Base-by-base conservation (phyloP, 148 eudicot species). In the Chenopodium formosanum region DNA sequence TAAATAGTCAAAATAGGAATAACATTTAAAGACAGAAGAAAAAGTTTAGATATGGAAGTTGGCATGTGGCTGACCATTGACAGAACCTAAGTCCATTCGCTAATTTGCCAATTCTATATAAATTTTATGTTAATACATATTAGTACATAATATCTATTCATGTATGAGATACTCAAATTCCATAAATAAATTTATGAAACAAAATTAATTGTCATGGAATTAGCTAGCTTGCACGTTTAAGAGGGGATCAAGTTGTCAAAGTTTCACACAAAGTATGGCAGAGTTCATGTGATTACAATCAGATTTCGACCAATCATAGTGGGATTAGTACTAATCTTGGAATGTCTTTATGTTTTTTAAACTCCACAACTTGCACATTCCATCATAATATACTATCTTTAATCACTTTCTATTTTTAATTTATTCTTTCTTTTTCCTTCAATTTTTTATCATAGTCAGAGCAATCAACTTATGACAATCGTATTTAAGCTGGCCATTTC, bases 401-500 rank as follows among this genome's bases (percentile, higher is more conserved):
- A 56, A 14, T 17, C 5, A 62, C 50, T 27, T 70, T 2, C 48
- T 68, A 46, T 2, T 60, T 34, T 4, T 27, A 77, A 14, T 70
- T 56, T 70, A 48, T 29, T 70, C 25, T 56, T n/a, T 56, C 23
- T 44, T 14, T 13, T 25, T 32, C 14, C 25, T 31, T 8, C 7
- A 40, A 40, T 40, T n/a, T 46, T 12, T 14, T n/a, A 60, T 68
- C 29, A 37, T 78, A 5, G 23, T 70, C 68, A 56, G 75, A 62
- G 14, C 40, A 50, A 53, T 83, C 68, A 32, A 48, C 48, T 27
- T 69, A n/a, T 74, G 77, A 76, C 79, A 80, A 75, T 74, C 50
- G 64, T 29, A 60, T 75, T 32, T 71, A 80, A 63, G 86, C 86
- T 84, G 86, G 86, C 86, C 83, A 80, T 84, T 76, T 84, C 62